These are phyloP conservation scores for Yamadazyma phyllophila DNA, from an alignment of 805 yeast species.

Conservation along the genomic window DNA sequence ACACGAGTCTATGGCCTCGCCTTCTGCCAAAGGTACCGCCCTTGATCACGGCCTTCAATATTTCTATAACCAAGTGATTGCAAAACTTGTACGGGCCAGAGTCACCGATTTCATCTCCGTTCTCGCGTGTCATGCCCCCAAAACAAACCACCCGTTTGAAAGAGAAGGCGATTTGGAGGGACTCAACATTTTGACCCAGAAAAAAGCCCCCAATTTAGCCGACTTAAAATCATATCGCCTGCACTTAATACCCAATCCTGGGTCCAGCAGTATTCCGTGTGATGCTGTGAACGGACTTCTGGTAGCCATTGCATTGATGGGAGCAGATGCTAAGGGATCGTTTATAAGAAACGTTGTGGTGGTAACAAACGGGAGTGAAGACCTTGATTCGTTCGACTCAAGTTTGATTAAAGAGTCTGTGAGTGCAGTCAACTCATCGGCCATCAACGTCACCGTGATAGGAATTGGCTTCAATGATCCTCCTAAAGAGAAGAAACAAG, in stretches of 20 bases:
- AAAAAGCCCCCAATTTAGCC: slow-evolving; percentile 19
- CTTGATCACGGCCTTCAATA: slow-evolving; percentile 39
- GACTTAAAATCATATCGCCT: slow-evolving; percentile 15
- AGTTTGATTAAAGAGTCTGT: slow-evolving; percentile 12
- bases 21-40: slow-evolving; percentile 19
- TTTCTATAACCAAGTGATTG: slow-evolving; percentile 31
- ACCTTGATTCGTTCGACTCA: slow-evolving; percentile 15
- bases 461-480: slow-evolving; percentile 13
- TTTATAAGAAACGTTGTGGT: slow-evolving; percentile 38
- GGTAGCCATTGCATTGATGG: slow-evolving; percentile 35
- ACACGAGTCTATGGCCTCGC: slow-evolving; percentile 41
- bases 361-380: slow-evolving; percentile 24
- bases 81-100: slow-evolving; percentile 24
- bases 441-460: slow-evolving; percentile 18
- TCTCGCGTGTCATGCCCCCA: slow-evolving; percentile 24
- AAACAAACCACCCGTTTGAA: slow-evolving; percentile 16
- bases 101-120: slow-evolving; percentile 41
- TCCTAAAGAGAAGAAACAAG: background rate
- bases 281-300: slow-evolving; percentile 30
- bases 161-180: slow-evolving; percentile 16
- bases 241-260: slow-evolving; percentile 7
- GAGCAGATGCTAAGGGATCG: slow-evolving; percentile 26
- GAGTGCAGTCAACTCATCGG: slow-evolving; percentile 14
- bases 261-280: slow-evolving; percentile 9
- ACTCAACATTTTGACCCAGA: slow-evolving; percentile 19